phyloP scores from a whole-genome alignment of 495 filamentous ascomycete species.

The Patellaria atrata region DNA sequence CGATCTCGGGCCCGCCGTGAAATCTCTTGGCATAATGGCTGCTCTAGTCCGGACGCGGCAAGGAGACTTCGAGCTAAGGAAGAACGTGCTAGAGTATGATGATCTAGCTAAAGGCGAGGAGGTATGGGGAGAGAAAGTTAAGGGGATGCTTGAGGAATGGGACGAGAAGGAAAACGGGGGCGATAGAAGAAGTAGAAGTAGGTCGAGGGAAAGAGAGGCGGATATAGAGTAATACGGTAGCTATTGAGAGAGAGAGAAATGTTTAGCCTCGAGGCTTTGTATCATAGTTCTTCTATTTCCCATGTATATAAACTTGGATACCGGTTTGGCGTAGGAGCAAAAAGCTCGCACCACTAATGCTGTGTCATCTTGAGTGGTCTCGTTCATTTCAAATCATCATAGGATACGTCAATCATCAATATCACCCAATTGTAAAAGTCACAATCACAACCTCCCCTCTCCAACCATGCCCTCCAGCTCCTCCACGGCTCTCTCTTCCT shows the following conservation, averaged over 20 bases:
- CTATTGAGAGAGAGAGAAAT: too few species aligned
- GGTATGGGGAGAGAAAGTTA: conserved; percentile 67
- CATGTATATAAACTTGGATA: too few species aligned
- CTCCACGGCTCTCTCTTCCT: conserved; percentile 11
- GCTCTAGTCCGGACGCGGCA: conserved; percentile 69
- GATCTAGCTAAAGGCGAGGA: conserved; percentile 67
- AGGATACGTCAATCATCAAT: too few species aligned
- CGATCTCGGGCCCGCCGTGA: conserved; percentile 72
- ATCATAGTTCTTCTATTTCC: too few species aligned
- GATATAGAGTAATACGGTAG: too few species aligned
- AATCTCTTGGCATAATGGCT: conserved; percentile 76
- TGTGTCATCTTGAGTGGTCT: too few species aligned
- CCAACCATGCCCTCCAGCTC: conserved; percentile 4
- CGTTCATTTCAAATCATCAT: too few species aligned
- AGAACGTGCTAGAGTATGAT: conserved; percentile 68
- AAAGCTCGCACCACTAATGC: too few species aligned
- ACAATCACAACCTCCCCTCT: neutral
- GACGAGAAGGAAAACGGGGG: conserved; percentile 27
- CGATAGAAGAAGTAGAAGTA: conserved; percentile 8
- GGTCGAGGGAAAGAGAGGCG: too few species aligned
- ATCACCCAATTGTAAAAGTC: too few species aligned
- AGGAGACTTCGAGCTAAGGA: conserved; percentile 54
- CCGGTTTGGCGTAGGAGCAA: too few species aligned
- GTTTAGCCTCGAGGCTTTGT: too few species aligned
- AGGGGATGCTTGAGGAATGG: conserved; percentile 48